Base-by-base conservation (phyloP, 345 rosid species). In the Brassica rapa region DNA sequence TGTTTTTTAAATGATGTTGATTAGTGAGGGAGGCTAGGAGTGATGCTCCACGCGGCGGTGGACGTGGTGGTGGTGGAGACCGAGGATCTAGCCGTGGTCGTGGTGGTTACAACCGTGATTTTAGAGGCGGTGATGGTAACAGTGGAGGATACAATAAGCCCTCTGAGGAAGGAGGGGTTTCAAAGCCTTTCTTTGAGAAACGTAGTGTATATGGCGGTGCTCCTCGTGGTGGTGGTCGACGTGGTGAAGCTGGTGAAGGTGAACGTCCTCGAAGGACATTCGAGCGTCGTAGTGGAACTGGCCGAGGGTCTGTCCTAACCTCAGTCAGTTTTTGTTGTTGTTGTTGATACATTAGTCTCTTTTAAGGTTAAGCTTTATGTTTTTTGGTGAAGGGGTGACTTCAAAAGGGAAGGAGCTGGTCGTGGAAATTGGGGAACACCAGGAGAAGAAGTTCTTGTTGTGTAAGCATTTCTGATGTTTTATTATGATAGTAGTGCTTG, bases 351-450 rank as follows among this genome's bases (percentile, higher is more conserved):
- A 21, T 43, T 8, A 29, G 7, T 29, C 10, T 29, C 24, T 10
- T 68, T 72, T 0, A 25, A 33, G 10, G 30, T 4, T 30, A 51
- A 35, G 11, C 30, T 29, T 64, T 63, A 11, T 64, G 4, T 57
- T 41, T 57, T 41, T 55, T 46, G 51, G 21, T 77, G 8, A n/a
- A 96, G 99, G 79, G 85, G 80, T 79, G 98, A 87, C 78, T 3
- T 89, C 51, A 96, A 96, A 65, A 94, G 99, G 2, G 91, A 91
- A 0, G 99, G 99, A 29, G 49, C 94, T 85, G 99, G 99, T 71
- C 90, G 92, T 32, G 94, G 96, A 33, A 96, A 96, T 59, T 96
- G 99, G 99, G 99, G 98, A 83, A 85, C 89, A 72, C 85, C 90
- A 4, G 68, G 86, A 74, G 98, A 91, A 83, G 99, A 88, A 60